Evolutionary conservation across 345 rosid genomes (phyloP), one percentile per base, ranked within the genome.

Genomic region (Carallia pectinifolia): DNA sequence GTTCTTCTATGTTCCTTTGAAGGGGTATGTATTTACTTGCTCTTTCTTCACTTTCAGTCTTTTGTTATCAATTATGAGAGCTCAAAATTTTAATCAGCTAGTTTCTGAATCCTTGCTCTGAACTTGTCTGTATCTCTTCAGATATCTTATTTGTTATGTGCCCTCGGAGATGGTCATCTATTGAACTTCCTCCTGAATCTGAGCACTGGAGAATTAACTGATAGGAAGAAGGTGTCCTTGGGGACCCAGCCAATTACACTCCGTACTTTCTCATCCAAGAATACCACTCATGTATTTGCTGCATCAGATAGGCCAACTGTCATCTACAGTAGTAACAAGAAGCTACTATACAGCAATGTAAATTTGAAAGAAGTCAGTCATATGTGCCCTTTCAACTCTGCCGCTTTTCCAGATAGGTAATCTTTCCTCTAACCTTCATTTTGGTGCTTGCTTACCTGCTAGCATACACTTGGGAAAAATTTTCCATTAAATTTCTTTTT

Each of bases 231-330:
- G 80, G 90, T 91, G 31, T 91, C 98, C 47, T 83, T 91, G 13
- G 98, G 98, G 61, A 91, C 96, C 62, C 96, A 88, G 76, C 99
- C 99, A 34, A 92, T 96, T 66, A 90, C 99, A 10, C 96, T 96
- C 63, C 96, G 96, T 62, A 92, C 98, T 31, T 96, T 96, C 77
- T 88, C 99, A 64, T 92, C 99, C 44, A 96, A 96, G 83, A 90
- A 77, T 40, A 77, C 97, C 16, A 88, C 94, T 38, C 95, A 90
- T 72, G 97, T 96, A 74, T 96, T 96, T 71, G 98, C 97, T 55
- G 97, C 96, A 62, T 96, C 97, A 54, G 97, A 96, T 80, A 85
- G 99, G 82, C 98, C 99, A 73, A 88, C 98, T 2, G 97, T 90
- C 58, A 92, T 90, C 74, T 96, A 96, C 80, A 96, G 98, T 79